Percentiles rank a stretch among this genome's conserved stretches.
Evolutionary conservation across 179 eudicot genomes (phyloP).

Genomic region (Carnegiea gigantea): DNA sequence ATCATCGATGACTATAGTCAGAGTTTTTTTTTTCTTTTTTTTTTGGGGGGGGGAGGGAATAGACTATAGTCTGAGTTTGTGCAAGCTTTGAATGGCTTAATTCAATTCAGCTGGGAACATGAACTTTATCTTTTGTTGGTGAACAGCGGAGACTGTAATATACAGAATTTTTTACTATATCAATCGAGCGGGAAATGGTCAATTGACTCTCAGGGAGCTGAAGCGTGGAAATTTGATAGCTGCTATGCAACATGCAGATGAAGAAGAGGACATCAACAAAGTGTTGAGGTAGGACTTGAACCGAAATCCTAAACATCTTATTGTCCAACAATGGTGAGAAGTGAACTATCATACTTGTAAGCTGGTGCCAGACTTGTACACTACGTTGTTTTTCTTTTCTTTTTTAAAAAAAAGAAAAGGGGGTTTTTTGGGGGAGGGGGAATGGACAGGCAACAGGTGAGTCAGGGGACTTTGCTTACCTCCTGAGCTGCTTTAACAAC

Average conservation of each 20-base stretch:
- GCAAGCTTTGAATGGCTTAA: neutral
- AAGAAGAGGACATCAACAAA: slow-evolving; percentile 98
- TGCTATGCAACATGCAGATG: slow-evolving; percentile 98
- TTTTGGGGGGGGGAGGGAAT: too few species aligned
- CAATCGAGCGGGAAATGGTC: slow-evolving; percentile 92
- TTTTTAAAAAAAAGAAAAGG: too few species aligned
- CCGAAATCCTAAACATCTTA: slow-evolving; percentile 1
- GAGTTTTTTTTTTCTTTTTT: too few species aligned
- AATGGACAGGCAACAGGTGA: too few species aligned
- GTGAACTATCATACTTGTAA: neutral
- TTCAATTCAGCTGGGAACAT: neutral
- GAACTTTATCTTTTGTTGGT: slow-evolving; percentile 10
- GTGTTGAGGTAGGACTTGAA: slow-evolving; percentile 64
- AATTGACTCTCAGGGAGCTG: slow-evolving; percentile 90
- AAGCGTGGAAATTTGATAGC: slow-evolving; percentile 82
- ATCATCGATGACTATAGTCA: neutral
- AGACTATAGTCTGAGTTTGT: neutral
- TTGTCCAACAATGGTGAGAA: neutral
- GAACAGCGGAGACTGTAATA: slow-evolving; percentile 96
- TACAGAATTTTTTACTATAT: slow-evolving; percentile 92
- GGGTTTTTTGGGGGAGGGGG: too few species aligned
- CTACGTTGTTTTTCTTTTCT: neutral
- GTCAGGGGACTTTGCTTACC: too few species aligned
- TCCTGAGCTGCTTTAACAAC: neutral
- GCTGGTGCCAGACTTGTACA: neutral